Conservation (phyloP, 164 flowering plant species). For the Pachysandra terminalis region DNA sequence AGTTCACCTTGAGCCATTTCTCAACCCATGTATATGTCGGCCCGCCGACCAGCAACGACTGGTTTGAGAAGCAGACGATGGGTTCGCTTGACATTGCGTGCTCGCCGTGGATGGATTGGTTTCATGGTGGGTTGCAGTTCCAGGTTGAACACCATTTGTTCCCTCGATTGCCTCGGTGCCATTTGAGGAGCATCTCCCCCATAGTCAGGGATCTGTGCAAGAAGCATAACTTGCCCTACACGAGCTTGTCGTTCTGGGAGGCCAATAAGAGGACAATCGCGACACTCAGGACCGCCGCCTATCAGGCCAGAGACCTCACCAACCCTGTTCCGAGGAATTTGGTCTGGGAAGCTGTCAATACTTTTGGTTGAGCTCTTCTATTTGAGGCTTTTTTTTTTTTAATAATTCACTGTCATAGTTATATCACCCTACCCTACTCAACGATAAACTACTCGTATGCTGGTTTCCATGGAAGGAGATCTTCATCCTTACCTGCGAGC, state of each 20-base stretch:
- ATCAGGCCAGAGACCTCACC: constrained; percentile 17
- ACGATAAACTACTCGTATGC: background rate
- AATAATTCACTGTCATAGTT: background rate
- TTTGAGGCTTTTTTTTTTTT: too few species aligned
- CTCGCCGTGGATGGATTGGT: constrained; percentile 32
- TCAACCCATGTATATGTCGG: constrained; percentile 21
- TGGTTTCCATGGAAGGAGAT: too few species aligned
- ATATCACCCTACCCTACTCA: background rate
- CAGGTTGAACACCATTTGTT: constrained; percentile 32
- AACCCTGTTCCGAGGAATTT: constrained; percentile 5
- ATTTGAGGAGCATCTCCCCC: constrained; percentile 23
- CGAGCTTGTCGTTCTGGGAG: constrained; percentile 17
- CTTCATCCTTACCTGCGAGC: too few species aligned
- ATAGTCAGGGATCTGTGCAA: constrained; percentile 23
- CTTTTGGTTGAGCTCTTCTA: background rate
- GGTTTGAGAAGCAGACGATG: constrained; percentile 25
- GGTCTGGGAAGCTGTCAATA: constrained; percentile 9
- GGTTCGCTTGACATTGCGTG: constrained; percentile 23
- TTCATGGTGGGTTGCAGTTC: constrained; percentile 29
- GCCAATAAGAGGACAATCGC: constrained; percentile 17
- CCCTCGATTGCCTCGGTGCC: constrained; percentile 26
- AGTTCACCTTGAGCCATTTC: constrained; percentile 23
- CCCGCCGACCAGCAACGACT: constrained; percentile 19
- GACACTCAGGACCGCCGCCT: constrained; percentile 17
- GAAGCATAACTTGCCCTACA: constrained; percentile 22